phyloP scores from a whole-genome alignment of 345 rosid species.

The Draba incana region DNA sequence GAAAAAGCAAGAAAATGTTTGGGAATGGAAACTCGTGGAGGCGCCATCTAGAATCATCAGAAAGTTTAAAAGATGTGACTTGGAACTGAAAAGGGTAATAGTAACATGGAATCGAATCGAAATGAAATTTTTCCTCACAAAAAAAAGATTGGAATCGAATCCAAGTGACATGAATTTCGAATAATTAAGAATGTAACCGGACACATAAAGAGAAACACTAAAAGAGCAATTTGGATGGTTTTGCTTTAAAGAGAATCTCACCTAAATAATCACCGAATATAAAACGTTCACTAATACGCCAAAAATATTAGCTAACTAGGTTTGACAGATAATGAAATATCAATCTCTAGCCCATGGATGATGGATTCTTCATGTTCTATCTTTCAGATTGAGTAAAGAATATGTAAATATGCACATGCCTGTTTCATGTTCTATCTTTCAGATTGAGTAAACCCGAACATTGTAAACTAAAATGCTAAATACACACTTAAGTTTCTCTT shows the following conservation, averaged over 20 bases:
- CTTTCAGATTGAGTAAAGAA: not conserved
- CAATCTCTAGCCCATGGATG: not conserved
- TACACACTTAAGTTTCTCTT: not conserved
- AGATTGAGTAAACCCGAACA: not conserved
- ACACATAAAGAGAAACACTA: constrained; percentile 37
- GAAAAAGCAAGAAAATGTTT: constrained; percentile 8
- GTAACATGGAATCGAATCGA: constrained; percentile 28
- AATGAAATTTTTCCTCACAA: not conserved
- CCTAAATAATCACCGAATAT: not conserved
- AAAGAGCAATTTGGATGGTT: constrained; percentile 40
- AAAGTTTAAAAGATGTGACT: constrained; percentile 15
- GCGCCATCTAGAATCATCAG: constrained; percentile 17
- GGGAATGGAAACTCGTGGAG: constrained; percentile 27
- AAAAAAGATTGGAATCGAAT: constrained; percentile 17
- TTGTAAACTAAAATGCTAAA: not conserved
- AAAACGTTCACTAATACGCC: not conserved
- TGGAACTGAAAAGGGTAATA: constrained; percentile 29
- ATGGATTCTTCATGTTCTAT: not conserved
- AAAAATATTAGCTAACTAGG: constrained; percentile 3
- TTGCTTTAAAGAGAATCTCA: constrained; percentile 26
- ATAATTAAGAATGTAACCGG: constrained; percentile 29
- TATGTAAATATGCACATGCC: not conserved
- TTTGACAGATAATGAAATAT: not conserved
- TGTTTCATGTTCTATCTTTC: not conserved
- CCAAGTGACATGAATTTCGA: constrained; percentile 28